These are phyloP conservation scores for Nakaseomyces bracarensis DNA, from an alignment of 1,139 yeast species.

Conservation along the genomic window DNA sequence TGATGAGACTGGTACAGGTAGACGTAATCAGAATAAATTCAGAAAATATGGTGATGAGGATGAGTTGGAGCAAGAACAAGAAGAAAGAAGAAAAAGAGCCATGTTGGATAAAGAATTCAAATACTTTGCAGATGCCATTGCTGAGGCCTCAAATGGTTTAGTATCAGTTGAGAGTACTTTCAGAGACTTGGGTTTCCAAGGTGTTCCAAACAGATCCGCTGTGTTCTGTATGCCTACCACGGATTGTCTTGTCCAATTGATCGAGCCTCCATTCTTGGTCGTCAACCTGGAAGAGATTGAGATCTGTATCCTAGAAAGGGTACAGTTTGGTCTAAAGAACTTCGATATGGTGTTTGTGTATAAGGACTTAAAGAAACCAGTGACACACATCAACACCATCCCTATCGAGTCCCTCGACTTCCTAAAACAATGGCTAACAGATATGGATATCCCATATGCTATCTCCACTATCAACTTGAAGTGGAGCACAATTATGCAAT, in stretches of 20 bases:
- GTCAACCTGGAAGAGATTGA: conserved; percentile 88
- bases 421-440: conserved; percentile 92
- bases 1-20: conserved; percentile 95
- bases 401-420: conserved; percentile 90
- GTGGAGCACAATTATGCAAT: conserved; percentile 94
- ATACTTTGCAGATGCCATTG: conserved; percentile 79
- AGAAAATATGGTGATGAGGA: conserved; percentile 97
- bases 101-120: conserved; percentile 88
- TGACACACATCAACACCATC: conserved; percentile 86
- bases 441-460: conserved; percentile 88
- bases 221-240: conserved; percentile 96
- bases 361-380: conserved; percentile 81
- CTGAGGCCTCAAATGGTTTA: conserved; percentile 74
- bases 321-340: conserved; percentile 92
- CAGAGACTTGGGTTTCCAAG: conserved; percentile 92
- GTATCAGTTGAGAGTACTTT: conserved; percentile 90
- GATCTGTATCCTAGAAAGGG: conserved; percentile 92
- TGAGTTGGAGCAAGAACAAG: conserved; percentile 97
- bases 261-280: conserved; percentile 92
- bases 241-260: conserved; percentile 86
- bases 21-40: conserved; percentile 45
- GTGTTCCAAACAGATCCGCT: conserved; percentile 93
- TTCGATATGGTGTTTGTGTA: conserved; percentile 92
- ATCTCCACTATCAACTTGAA: conserved; percentile 94
- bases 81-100: conserved; percentile 87